phyloP scores from a whole-genome alignment of 805 yeast species.

The Candida taoyuanica region DNA sequence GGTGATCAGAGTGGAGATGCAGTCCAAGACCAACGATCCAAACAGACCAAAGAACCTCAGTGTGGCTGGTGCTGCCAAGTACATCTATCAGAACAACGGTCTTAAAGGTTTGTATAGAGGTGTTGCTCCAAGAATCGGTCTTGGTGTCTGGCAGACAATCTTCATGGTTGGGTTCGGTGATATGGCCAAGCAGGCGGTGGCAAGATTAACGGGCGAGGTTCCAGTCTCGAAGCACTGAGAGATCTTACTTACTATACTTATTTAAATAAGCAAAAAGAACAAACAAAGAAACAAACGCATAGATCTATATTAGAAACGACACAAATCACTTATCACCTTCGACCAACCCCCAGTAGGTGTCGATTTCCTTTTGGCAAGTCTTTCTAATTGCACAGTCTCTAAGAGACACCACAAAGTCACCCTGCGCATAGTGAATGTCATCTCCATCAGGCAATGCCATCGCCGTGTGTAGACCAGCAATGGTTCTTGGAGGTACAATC shows the following conservation, averaged over 20 bases:
- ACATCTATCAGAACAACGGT: conserved; percentile 81
- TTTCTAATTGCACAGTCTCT: conserved; percentile 47
- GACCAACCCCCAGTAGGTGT: conserved; percentile 29
- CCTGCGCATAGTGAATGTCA: conserved; percentile 47
- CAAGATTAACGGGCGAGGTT: conserved; percentile 52
- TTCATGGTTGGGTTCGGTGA: conserved; percentile 99
- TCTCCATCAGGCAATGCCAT: conserved; percentile 38
- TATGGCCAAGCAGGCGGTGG: conserved; percentile 73
- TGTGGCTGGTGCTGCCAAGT: conserved; percentile 70
- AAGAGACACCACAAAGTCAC: conserved; percentile 66
- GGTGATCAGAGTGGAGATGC: conserved; percentile 97
- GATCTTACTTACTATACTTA: background rate
- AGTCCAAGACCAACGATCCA: conserved; percentile 89
- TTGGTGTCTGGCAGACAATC: conserved; percentile 97
- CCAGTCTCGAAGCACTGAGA: conserved; percentile 33
- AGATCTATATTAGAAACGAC: too few relatives aligned
- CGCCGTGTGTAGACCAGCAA: conserved; percentile 43
- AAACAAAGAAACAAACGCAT: too few relatives aligned
- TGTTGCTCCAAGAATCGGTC: conserved; percentile 93
- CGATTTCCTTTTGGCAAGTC: conserved; percentile 49
- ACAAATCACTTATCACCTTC: conserved; percentile 8
- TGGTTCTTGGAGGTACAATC: conserved; percentile 58
- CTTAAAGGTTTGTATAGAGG: conserved; percentile 91
- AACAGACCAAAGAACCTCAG: conserved; percentile 90
- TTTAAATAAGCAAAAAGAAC: too few relatives aligned